Conservation (phyloP, 2,329 filamentous ascomycete genomes). For the Ascochyta fabae region DNA sequence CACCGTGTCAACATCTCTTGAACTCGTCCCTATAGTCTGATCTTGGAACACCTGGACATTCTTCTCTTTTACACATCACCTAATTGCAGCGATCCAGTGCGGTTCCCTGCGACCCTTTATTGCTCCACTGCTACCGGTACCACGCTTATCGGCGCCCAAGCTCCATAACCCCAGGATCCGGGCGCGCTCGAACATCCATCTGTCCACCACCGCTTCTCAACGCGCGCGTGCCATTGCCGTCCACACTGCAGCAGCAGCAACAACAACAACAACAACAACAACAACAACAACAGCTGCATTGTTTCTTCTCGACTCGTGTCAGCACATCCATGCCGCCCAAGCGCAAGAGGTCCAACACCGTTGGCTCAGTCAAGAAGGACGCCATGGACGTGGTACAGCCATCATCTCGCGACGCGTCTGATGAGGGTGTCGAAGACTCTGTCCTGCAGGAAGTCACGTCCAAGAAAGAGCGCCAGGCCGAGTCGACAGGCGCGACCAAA, state of each 20-base stretch:
- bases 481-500: conserved; percentile 67
- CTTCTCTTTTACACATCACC: not conserved
- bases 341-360: conserved; percentile 76
- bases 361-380: conserved; percentile 57
- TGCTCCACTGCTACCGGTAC: conserved; percentile 3
- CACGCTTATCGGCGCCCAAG: conserved; percentile 10
- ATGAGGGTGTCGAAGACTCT: conserved; percentile 79
- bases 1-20: conserved; percentile 27
- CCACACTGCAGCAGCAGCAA: not conserved
- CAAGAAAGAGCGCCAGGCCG: conserved; percentile 65
- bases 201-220: conserved; percentile 1
- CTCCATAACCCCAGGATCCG: conserved; percentile 13
- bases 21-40: not conserved
- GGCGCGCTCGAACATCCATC: conserved; percentile 2
- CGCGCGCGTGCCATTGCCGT: conserved; percentile 4
- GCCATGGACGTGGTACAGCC: conserved; percentile 68
- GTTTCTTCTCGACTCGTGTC: not conserved
- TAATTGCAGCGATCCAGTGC: not conserved
- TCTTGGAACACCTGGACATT: not conserved
- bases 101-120: not conserved
- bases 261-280: no score
- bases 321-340: conserved; percentile 60
- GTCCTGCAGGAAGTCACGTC: conserved; percentile 64
- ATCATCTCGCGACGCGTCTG: conserved; percentile 82
- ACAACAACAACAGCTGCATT: not conserved